Evolutionary conservation across 768 basidiomycete species (phyloP), one percentile per base, ranked within the genome.

Genomic region (Exidia glandulosa): DNA sequence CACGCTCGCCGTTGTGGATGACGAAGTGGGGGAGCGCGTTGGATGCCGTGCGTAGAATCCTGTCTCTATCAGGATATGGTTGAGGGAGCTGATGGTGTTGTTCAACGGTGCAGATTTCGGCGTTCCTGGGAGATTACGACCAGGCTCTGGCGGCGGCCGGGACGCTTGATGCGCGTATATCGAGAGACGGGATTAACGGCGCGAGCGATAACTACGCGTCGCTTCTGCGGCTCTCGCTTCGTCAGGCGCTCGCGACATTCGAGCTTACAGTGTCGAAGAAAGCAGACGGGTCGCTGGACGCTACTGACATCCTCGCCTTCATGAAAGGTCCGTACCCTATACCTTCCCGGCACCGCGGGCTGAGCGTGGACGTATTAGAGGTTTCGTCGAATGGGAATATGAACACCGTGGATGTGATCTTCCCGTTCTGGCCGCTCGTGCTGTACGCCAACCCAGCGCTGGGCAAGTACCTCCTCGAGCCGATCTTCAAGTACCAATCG

Each of bases 401-500:
- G 3, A 60, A 62, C 60, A 64, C 64, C 2, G 63, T 67, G 41
- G 66, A 67, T 23, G 63, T 67, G 27, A 63, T 67, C 55, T 67
- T 63, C 56, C 66, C 66, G 0, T 56, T 61, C 3, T 65, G 62
- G 37, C 63, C 66, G 14, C 56, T 65, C 23, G 61, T 63, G 2
- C 57, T 62, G 23, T 64, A 67, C 60, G 59, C 62, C 33, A 67
- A 67, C 47, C 64, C 64, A 4, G 62, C 55, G 29, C 60, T 41
- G 29, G 82, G 82, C 1, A 83, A 82, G 67, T 80, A 75, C 65
- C 73, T 85, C 6, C 72, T 86, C 7, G 77, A 82, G 60, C 81
- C 81, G 12, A 71, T 86, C 23, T 84, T 86, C 67, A 74, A 79
- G 59, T 87, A 87, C 65, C 84, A 86, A 68, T 83, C 81, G 0